A percentile compares a stretch with the other conserved stretches of the same genome.
These are phyloP conservation scores for Leccinum arenicola DNA, from an alignment of 768 basidiomycete species.

Conservation along the genomic window DNA sequence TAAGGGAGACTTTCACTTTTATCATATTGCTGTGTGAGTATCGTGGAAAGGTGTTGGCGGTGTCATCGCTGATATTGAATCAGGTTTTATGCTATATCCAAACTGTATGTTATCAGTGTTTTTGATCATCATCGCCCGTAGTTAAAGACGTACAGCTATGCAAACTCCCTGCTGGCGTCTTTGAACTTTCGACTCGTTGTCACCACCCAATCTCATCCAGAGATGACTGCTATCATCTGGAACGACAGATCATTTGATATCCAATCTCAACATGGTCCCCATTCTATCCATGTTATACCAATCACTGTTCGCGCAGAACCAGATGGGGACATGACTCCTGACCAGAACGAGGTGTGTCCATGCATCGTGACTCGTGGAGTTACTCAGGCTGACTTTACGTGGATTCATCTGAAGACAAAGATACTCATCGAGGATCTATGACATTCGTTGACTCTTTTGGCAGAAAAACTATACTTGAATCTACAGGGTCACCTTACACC, in stretches of 20 bases:
- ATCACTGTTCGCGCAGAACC: neutral
- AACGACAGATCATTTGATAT: neutral
- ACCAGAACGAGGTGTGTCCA: neutral
- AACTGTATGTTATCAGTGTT: neutral
- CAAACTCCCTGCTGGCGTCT: neutral
- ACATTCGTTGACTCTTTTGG: neutral
- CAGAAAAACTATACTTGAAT: neutral
- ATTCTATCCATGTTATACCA: neutral
- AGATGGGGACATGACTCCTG: neutral
- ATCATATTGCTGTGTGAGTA: slow-evolving; percentile 24
- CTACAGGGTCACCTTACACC: neutral
- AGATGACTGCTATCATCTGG: neutral
- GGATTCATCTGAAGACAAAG: neutral
- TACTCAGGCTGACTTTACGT: neutral
- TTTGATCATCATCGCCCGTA: neutral
- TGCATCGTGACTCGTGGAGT: neutral
- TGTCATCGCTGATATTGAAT: neutral
- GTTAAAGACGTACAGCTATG: neutral
- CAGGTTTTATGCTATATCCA: neutral
- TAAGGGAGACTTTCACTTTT: neutral
- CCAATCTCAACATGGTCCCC: neutral
- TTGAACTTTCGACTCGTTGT: neutral
- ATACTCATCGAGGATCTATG: neutral
- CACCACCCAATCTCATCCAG: neutral
- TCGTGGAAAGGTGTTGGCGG: neutral